phyloP scores from a whole-genome alignment of 2,329 filamentous ascomycete species.

The Scedosporium minutisporum region DNA sequence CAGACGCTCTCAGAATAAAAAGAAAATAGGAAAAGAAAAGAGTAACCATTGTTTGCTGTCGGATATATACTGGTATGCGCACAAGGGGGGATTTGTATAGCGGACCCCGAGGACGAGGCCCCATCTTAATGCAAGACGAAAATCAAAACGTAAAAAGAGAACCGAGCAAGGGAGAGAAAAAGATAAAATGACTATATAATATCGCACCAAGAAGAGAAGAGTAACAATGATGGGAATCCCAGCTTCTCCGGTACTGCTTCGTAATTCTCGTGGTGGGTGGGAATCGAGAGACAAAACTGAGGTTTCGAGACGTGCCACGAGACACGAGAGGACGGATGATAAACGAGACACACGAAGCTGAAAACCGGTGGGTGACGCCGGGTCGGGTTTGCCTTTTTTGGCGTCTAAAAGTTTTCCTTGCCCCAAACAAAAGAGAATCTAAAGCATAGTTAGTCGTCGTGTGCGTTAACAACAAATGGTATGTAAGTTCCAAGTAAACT shows the following conservation, averaged over 20 bases:
- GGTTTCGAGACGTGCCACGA: not conserved
- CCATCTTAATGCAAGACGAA: not conserved
- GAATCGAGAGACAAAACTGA: not conserved
- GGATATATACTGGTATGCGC: not conserved
- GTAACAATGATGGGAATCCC: not conserved
- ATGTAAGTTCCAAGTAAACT: slow-evolving; percentile 23
- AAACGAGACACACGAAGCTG: not conserved
- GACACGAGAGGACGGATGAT: not conserved
- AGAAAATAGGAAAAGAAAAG: not conserved
- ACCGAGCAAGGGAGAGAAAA: not conserved
- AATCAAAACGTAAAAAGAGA: not conserved
- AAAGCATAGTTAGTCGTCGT: slow-evolving; percentile 16
- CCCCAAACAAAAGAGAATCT: slow-evolving; percentile 60
- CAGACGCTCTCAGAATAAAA: not conserved
- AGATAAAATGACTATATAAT: not conserved
- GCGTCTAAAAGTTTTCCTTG: slow-evolving; percentile 57
- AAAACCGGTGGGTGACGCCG: not conserved
- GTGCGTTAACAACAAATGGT: slow-evolving; percentile 10
- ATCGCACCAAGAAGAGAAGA: slow-evolving; percentile 1
- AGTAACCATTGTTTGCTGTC: not conserved
- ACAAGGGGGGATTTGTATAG: not conserved
- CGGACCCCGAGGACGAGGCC: not conserved
- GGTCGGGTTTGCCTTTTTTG: not conserved
- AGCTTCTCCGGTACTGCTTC: not conserved
- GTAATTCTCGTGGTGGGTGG: not conserved